Conservation (phyloP, 352 stramenopile genomes). For the Phytophthora europaea region DNA sequence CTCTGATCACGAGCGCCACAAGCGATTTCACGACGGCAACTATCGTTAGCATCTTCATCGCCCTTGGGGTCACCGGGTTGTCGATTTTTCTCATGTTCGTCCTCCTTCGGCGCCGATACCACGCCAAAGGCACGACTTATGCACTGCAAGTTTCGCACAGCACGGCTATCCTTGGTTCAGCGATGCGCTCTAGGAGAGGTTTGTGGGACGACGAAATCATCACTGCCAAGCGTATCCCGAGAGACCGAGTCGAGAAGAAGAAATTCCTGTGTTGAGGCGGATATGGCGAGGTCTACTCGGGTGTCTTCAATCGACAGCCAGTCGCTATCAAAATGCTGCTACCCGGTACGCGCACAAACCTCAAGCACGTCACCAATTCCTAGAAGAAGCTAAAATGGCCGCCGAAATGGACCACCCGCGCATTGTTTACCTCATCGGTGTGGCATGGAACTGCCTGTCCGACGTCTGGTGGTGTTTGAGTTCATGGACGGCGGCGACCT, state of each 20-base stretch:
- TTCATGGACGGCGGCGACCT: background rate
- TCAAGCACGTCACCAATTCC: background rate
- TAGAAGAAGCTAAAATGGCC: background rate
- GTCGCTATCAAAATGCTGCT: too few relatives aligned
- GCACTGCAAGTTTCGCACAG: too few relatives aligned
- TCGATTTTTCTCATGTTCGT: too few relatives aligned
- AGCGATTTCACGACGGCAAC: too few relatives aligned
- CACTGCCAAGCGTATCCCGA: slow-evolving; percentile 36
- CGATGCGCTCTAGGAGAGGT: background rate
- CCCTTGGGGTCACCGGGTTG: too few relatives aligned
- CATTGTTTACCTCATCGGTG: background rate
- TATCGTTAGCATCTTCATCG: too few relatives aligned
- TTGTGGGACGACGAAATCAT: slow-evolving; percentile 42
- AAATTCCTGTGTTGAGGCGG: slow-evolving; percentile 41
- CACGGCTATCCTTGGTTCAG: too few relatives aligned
- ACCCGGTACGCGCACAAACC: background rate
- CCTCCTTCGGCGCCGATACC: too few relatives aligned
- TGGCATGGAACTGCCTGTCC: background rate
- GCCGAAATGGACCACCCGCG: background rate
- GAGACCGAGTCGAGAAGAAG: slow-evolving; percentile 38
- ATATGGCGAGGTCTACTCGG: slow-evolving; percentile 22
- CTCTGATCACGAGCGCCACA: too few relatives aligned
- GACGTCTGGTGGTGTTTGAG: background rate
- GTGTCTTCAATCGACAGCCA: too few relatives aligned
- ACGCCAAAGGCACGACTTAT: too few relatives aligned